Evolutionary conservation across 768 basidiomycete species (phyloP).

Genomic region (Suillus hirtellus): DNA sequence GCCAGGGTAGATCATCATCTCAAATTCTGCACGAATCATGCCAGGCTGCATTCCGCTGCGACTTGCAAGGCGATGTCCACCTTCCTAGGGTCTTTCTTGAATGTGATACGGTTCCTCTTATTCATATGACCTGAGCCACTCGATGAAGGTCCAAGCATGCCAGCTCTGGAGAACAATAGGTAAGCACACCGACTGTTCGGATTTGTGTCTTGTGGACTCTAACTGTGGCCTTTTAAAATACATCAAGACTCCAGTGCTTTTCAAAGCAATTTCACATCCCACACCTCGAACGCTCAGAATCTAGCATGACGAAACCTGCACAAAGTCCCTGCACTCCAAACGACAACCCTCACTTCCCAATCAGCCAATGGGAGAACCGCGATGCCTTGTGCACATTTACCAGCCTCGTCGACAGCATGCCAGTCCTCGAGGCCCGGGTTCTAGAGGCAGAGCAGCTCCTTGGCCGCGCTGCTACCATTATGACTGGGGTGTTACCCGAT

Average conservation of each 20-base stretch:
- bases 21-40: neutral
- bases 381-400: slow-evolving; percentile 32
- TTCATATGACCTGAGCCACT: neutral
- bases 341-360: slow-evolving; percentile 9
- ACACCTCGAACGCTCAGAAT: neutral
- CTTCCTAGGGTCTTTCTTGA: neutral
- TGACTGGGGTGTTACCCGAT: slow-evolving; percentile 20
- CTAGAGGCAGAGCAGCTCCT: slow-evolving; percentile 24
- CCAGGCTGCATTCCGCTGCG: neutral
- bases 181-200: neutral
- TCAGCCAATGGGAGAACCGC: slow-evolving; percentile 25
- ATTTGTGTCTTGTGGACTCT: neutral
- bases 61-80: neutral
- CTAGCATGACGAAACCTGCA: neutral
- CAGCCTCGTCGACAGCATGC: slow-evolving; percentile 22
- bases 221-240: neutral
- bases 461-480: slow-evolving; percentile 15
- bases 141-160: neutral
- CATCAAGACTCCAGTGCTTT: neutral
- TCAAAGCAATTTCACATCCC: neutral
- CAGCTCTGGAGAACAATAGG: neutral
- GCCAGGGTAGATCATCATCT: neutral
- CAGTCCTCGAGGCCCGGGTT: slow-evolving; percentile 21
- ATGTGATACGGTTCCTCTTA: neutral
- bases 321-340: neutral